Evolutionary conservation across 2,329 filamentous ascomycete genomes (phyloP).

Genomic region (Paracamarosporium sp.): DNA sequence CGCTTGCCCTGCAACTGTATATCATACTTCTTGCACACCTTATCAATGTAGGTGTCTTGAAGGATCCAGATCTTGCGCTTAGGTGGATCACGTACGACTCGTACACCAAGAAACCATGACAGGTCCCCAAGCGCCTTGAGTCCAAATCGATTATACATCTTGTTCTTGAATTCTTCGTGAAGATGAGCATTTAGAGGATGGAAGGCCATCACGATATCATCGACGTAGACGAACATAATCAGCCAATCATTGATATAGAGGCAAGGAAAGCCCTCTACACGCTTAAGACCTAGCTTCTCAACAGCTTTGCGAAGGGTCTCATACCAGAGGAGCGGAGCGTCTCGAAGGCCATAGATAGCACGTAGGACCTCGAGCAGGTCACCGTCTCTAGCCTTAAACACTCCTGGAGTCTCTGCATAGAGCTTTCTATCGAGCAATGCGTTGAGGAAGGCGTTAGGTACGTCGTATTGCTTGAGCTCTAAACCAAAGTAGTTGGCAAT

Average conservation of each 20-base stretch:
- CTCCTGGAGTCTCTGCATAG: slow-evolving; percentile 8
- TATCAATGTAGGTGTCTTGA: not conserved
- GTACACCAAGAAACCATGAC: not conserved
- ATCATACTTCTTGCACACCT: too few relatives aligned
- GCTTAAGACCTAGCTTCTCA: slow-evolving; percentile 9
- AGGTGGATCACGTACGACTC: not conserved
- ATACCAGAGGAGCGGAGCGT: slow-evolving; percentile 21
- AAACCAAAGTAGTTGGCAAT: not conserved
- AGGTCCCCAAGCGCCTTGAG: not conserved
- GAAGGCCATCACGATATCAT: slow-evolving; percentile 5
- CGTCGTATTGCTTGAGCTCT: not conserved
- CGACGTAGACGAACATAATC: slow-evolving; percentile 18
- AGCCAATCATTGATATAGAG: slow-evolving; percentile 13
- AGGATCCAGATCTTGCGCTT: not conserved
- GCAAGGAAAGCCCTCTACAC: slow-evolving; percentile 11
- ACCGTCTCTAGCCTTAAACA: slow-evolving; percentile 10
- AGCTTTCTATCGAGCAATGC: not conserved
- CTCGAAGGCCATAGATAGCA: slow-evolving; percentile 24
- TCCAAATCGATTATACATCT: not conserved
- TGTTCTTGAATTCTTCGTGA: not conserved
- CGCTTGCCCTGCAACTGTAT: too few relatives aligned
- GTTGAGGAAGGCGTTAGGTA: not conserved
- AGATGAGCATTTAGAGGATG: not conserved
- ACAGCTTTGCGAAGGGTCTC: slow-evolving; percentile 15
- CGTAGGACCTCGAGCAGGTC: slow-evolving; percentile 11